Evolutionary conservation across 495 filamentous ascomycete genomes (phyloP).

Genomic region (Xylaria acuta): DNA sequence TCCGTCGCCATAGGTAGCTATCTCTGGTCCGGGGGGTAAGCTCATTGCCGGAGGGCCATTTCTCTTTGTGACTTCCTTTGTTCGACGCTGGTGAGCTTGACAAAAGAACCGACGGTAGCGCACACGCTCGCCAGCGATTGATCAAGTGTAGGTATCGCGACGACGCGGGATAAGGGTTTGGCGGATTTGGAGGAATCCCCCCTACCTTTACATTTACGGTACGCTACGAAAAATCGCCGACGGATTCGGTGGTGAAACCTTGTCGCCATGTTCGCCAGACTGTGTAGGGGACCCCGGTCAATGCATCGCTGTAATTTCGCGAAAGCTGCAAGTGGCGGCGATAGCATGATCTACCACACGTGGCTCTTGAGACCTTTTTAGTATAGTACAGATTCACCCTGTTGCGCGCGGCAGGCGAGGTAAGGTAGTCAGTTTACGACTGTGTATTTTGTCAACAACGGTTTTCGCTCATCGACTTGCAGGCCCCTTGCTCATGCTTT

Average conservation of each 20-base stretch:
- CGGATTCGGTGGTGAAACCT: constrained; percentile 18
- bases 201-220: background rate
- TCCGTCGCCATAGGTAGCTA: constrained; percentile 22
- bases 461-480: constrained; percentile 24
- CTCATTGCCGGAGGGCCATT: constrained; percentile 19
- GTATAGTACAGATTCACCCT: background rate
- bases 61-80: background rate
- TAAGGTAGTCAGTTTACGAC: background rate
- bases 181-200: constrained; percentile 11
- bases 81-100: background rate
- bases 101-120: constrained; percentile 16
- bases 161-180: background rate
- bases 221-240: background rate
- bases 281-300: constrained; percentile 21
- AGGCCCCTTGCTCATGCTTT: constrained; percentile 12
- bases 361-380: background rate
- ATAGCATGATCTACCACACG: constrained; percentile 5
- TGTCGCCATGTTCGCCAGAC: constrained; percentile 8
- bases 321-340: background rate
- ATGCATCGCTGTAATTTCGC: constrained; percentile 17
- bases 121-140: constrained; percentile 17
- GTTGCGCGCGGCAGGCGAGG: background rate
- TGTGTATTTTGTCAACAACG: too few relatives aligned
- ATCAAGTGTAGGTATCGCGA: background rate
- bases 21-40: background rate